Evolutionary conservation across 345 rosid genomes (phyloP).

Genomic region (Pistacia integerrima): DNA sequence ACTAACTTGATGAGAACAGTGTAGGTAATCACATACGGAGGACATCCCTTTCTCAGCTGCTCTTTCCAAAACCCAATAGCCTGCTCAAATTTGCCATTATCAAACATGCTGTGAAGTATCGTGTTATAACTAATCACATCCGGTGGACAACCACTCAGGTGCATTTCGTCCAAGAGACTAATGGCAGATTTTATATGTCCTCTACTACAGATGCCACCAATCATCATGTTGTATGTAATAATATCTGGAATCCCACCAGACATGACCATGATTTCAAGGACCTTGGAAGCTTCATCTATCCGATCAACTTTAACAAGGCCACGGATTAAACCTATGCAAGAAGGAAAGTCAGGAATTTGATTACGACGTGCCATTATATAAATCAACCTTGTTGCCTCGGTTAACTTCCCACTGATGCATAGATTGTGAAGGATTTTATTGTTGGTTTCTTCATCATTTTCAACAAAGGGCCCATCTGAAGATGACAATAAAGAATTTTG

Average conservation of each 20-base stretch:
- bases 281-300: slow-evolving; percentile 57
- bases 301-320: slow-evolving; percentile 55
- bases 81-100: slow-evolving; percentile 50
- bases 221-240: slow-evolving; percentile 78
- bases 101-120: slow-evolving; percentile 66
- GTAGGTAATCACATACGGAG: slow-evolving; percentile 67
- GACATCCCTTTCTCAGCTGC: slow-evolving; percentile 68
- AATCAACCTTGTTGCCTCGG: slow-evolving; percentile 58
- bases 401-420: slow-evolving; percentile 57
- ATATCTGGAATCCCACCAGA: slow-evolving; percentile 85
- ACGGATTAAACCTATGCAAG: slow-evolving; percentile 70
- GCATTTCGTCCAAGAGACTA: slow-evolving; percentile 68
- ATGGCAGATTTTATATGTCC: slow-evolving; percentile 57
- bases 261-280: slow-evolving; percentile 72
- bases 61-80: slow-evolving; percentile 74
- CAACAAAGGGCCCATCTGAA: slow-evolving; percentile 49
- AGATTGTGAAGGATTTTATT: slow-evolving; percentile 60
- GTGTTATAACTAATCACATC: slow-evolving; percentile 82
- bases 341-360: slow-evolving; percentile 77
- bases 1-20: slow-evolving; percentile 77
- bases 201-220: slow-evolving; percentile 71
- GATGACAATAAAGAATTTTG: slow-evolving; percentile 19
- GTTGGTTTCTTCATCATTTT: slow-evolving; percentile 62
- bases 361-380: slow-evolving; percentile 69
- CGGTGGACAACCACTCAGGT: slow-evolving; percentile 75